A percentile compares a stretch with the other conserved stretches of the same genome.
These are phyloP conservation scores for Penicillium verhagenii DNA, from an alignment of 495 filamentous ascomycete genomes.

Conservation along the genomic window DNA sequence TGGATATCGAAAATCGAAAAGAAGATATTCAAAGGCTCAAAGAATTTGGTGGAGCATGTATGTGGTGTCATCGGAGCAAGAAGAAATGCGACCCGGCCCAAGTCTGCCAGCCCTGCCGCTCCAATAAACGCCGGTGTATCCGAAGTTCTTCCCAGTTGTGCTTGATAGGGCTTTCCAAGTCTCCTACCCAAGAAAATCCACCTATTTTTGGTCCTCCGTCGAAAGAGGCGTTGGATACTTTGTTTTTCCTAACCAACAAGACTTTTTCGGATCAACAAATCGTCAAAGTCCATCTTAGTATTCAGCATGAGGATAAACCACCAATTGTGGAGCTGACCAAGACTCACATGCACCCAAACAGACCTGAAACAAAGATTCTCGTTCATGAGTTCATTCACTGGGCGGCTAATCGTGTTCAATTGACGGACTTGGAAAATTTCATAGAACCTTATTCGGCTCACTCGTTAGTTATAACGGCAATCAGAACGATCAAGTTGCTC, in stretches of 20 bases:
- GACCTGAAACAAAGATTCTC: background rate
- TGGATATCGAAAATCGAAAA: slow-evolving; percentile 16
- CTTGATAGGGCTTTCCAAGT: slow-evolving; percentile 2
- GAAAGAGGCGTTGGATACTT: background rate
- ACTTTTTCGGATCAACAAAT: background rate
- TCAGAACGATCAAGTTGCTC: slow-evolving; percentile 10
- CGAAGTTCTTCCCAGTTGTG: slow-evolving; percentile 10
- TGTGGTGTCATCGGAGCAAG: slow-evolving; percentile 27
- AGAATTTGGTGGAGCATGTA: slow-evolving; percentile 26
- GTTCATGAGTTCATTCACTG: background rate
- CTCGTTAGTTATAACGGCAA: slow-evolving; percentile 10
- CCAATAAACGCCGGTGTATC: slow-evolving; percentile 16
- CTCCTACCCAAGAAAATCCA: background rate
- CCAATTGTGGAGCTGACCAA: background rate
- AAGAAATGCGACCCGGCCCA: slow-evolving; percentile 22
- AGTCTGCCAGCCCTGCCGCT: slow-evolving; percentile 18
- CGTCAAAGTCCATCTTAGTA: background rate
- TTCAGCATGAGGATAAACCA: background rate
- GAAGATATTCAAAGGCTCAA: slow-evolving; percentile 16
- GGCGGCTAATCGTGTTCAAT: background rate
- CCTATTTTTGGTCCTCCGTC: background rate
- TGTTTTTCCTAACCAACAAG: background rate
- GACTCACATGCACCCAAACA: background rate
- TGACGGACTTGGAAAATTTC: background rate
- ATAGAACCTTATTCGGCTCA: background rate